Conservation (phyloP, 192 early-diverging fungal genomes). For the Backusella australiensis region DNA sequence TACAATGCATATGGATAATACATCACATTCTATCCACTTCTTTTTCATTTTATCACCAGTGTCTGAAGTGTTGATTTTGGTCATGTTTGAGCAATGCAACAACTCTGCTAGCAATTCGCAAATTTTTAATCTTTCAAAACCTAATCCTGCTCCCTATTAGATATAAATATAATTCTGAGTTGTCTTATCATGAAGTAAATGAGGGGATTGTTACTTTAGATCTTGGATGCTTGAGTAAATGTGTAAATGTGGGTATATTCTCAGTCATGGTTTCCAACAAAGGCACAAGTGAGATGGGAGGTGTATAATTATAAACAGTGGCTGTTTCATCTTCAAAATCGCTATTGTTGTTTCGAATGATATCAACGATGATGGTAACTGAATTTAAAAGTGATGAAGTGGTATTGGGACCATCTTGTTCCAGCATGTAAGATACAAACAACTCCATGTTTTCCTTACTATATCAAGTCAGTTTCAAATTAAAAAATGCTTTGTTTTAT, state of each 20-base stretch:
- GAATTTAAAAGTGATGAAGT: constrained; percentile 90
- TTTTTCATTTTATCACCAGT: constrained; percentile 69
- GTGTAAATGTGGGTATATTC: constrained; percentile 73
- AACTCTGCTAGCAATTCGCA: constrained; percentile 99
- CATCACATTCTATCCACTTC: constrained; percentile 62
- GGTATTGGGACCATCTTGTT: constrained; percentile 67
- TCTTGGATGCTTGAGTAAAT: constrained; percentile 72
- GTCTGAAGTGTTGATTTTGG: constrained; percentile 52
- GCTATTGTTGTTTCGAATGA: constrained; percentile 92
- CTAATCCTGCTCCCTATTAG: constrained; percentile 61
- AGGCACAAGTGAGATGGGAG: constrained; percentile 67
- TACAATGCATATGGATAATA: constrained; percentile 61
- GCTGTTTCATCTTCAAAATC: constrained; percentile 30
- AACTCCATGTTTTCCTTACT: constrained; percentile 75
- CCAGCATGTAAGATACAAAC: constrained; percentile 88
- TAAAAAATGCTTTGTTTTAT: neutral
- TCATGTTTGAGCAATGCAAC: constrained; percentile 88
- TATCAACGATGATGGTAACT: constrained; percentile 95
- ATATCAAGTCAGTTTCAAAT: neutral
- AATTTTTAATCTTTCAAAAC: constrained; percentile 91
- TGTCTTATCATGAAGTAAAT: constrained; percentile 37
- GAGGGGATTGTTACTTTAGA: constrained; percentile 53
- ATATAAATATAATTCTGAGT: constrained; percentile 73
- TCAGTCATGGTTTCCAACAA: constrained; percentile 82
- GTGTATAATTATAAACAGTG: constrained; percentile 12